Evolutionary conservation across 2,329 filamentous ascomycete genomes (phyloP).

Genomic region (Stagonosporopsis cucurbitacearum): DNA sequence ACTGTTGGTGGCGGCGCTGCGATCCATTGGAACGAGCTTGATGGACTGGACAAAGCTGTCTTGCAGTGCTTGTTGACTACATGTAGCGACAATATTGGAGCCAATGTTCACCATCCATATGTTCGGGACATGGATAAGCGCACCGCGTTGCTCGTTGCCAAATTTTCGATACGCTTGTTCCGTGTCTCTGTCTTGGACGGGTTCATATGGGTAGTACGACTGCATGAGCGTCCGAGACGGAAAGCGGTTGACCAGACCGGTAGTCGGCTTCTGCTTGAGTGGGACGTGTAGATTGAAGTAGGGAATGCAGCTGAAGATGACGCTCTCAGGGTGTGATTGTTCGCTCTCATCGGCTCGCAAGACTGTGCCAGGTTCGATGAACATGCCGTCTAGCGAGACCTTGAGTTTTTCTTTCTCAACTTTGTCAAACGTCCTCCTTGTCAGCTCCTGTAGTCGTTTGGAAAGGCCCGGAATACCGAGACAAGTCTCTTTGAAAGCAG

Average conservation of each 20-base stretch:
- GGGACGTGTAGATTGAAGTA: slow-evolving; percentile 31
- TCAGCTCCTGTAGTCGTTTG: slow-evolving; percentile 25
- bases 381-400: slow-evolving; percentile 35
- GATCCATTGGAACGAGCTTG: slow-evolving; percentile 10
- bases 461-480: slow-evolving; percentile 27
- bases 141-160: slow-evolving; percentile 20
- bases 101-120: slow-evolving; percentile 44
- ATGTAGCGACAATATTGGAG: slow-evolving; percentile 34
- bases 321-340: slow-evolving; percentile 26
- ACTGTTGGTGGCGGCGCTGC: neutral
- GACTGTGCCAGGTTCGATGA: slow-evolving; percentile 45
- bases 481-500: slow-evolving; percentile 35
- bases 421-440: slow-evolving; percentile 25
- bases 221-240: slow-evolving; percentile 40
- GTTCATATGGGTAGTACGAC: slow-evolving; percentile 42
- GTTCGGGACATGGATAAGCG: slow-evolving; percentile 38
- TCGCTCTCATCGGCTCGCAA: slow-evolving; percentile 36
- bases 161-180: slow-evolving; percentile 41
- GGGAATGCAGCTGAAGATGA: slow-evolving; percentile 42
- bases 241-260: slow-evolving; percentile 18
- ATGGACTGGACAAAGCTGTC: slow-evolving; percentile 39
- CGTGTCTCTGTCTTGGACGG: slow-evolving; percentile 37
- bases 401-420: slow-evolving; percentile 38
- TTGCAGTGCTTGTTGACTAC: slow-evolving; percentile 30
- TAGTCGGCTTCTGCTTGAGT: neutral